Evolutionary conservation across 75 land plant species (phyloP), one percentile per base, ranked within the genome.

Genomic region (Chamaecyparis obtusa): DNA sequence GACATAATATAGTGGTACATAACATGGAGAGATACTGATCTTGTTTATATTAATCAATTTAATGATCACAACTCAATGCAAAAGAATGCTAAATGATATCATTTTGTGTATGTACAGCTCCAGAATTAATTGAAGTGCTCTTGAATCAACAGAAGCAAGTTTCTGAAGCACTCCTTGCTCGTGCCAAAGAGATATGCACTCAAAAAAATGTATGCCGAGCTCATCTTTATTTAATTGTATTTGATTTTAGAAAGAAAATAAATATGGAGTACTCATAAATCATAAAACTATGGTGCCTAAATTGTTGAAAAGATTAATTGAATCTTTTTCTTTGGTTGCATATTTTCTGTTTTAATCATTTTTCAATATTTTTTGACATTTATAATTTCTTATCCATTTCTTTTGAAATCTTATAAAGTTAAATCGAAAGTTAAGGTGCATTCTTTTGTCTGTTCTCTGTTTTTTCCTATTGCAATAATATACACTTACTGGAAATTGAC

Each of bases 151-250:
- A 93, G 64, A 93, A 84, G 87, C 86, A 87, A 83, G 39, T 86
- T 72, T 48, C 93, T 41, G 21, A 72, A 15, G 89, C 90, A 86
- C 86, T 93, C 21, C 76, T 93, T 84, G 91, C 89, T 2, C 84
- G 41, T 49, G 94, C 91, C 27, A 90, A 93, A 85, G 76, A 84
- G 36, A 90, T 91, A 17, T 93, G 93, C 37, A 85, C 87, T 21
- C 33, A 80, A 24, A 44, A 85, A 30, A 91, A 92, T 89, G 94
- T n/a, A 71, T 43, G 33, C 13, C 15, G 13, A 72, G 36, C 10
- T 72, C 27, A 72, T 72, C 76, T 33, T 1, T 72, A 30, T 32
- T 33, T 36, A 33, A 33, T 3, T 11, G 15, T 32, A 64, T 27
- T 64, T 57, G 69, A 64, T 64, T 24, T 64, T 64, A 64, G n/a